Conservation (phyloP, 345 rosid genomes). For the Camelina neglecta region DNA sequence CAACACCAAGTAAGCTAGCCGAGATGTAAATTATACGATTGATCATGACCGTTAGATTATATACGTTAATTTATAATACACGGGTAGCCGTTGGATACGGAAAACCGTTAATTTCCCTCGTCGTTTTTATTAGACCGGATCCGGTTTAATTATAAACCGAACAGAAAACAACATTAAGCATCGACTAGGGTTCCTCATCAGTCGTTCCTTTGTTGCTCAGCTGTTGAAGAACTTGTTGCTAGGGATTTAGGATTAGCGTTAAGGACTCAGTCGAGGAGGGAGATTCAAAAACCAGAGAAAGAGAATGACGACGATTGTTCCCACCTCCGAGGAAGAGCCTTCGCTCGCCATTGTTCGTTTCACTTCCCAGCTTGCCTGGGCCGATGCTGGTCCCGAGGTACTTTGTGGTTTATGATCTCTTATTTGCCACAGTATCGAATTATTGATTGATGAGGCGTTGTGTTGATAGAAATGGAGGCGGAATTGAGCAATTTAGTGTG, state of each 20-base stretch:
- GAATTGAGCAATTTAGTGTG: neutral
- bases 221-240: conserved; percentile 2
- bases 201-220: neutral
- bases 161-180: conserved; percentile 7
- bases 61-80: neutral
- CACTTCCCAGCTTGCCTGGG: conserved; percentile 95
- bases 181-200: conserved; percentile 11
- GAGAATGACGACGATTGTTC: conserved; percentile 83
- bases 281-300: conserved; percentile 7
- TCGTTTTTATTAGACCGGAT: conserved; percentile 3
- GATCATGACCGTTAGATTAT: neutral
- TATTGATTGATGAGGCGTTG: neutral
- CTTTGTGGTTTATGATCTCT: neutral
- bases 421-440: too few relatives aligned
- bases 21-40: neutral
- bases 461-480: neutral
- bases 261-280: conserved; percentile 15
- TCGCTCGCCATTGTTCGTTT: conserved; percentile 84
- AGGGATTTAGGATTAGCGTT: neutral
- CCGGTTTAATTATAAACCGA: conserved; percentile 6
- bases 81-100: conserved; percentile 10
- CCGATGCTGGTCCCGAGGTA: conserved; percentile 99
- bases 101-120: conserved; percentile 8
- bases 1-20: neutral
- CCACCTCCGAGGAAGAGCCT: conserved; percentile 93